phyloP scores from a whole-genome alignment of 495 filamentous ascomycete genomes.

The Penicillium egyptiacum region DNA sequence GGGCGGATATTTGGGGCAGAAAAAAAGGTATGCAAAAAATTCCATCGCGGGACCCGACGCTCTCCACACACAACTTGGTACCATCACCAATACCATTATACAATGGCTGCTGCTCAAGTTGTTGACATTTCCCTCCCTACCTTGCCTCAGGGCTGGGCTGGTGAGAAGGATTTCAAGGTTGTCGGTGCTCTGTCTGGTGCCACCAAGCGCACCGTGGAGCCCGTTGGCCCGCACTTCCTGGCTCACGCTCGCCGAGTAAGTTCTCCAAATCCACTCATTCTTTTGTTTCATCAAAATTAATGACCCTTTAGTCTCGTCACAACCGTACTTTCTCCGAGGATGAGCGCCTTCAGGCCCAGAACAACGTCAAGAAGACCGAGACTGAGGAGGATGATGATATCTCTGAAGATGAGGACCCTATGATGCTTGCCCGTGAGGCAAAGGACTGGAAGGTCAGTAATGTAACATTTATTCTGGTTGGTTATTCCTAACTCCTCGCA shows the following conservation, averaged over 20 bases:
- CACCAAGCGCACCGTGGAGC: slow-evolving; percentile 83
- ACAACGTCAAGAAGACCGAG: slow-evolving; percentile 93
- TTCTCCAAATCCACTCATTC: slow-evolving; percentile 9
- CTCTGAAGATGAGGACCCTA: slow-evolving; percentile 85
- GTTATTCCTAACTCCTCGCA: slow-evolving; percentile 37
- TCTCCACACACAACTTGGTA: slow-evolving; percentile 22
- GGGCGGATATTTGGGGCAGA: slow-evolving; percentile 35
- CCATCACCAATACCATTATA: slow-evolving; percentile 22
- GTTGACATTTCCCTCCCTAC: slow-evolving; percentile 65
- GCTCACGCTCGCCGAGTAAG: slow-evolving; percentile 89
- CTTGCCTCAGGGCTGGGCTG: slow-evolving; percentile 78
- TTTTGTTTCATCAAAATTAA: slow-evolving; percentile 19
- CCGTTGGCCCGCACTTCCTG: slow-evolving; percentile 95
- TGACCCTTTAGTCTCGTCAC: slow-evolving; percentile 68
- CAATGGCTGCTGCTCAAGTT: slow-evolving; percentile 50
- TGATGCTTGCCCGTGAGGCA: slow-evolving; percentile 87
- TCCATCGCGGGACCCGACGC: slow-evolving; percentile 19
- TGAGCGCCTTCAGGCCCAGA: slow-evolving; percentile 91
- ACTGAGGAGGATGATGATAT: slow-evolving; percentile 87
- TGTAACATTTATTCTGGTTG: background rate
- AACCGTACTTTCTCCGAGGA: slow-evolving; percentile 98
- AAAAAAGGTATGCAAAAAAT: slow-evolving; percentile 36
- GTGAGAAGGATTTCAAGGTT: slow-evolving; percentile 88
- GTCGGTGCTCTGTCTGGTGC: slow-evolving; percentile 66
- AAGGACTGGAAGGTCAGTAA: slow-evolving; percentile 96